Percentiles rank a stretch among this genome's conserved stretches.
Evolutionary conservation across 345 rosid genomes (phyloP).

Genomic region (Dovyalis caffra): DNA sequence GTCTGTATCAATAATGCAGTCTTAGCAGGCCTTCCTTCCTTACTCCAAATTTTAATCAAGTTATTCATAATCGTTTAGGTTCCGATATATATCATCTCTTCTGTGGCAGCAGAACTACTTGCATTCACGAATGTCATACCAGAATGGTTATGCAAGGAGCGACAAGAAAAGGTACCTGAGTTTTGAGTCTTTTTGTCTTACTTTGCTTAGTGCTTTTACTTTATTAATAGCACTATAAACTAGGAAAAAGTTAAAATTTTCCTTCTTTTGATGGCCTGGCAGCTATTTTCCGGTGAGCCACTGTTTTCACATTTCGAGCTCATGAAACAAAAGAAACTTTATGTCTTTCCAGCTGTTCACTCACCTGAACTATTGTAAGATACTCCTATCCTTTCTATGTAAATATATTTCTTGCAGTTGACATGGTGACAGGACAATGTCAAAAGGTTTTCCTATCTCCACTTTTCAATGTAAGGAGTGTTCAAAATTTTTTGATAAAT

Average conservation of each 20-base stretch:
- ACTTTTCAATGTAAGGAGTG: neutral
- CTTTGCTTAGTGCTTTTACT: neutral
- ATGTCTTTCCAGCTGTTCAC: slow-evolving; percentile 66
- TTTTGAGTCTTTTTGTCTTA: slow-evolving; percentile 14
- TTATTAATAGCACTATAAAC: neutral
- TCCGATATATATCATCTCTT: slow-evolving; percentile 74
- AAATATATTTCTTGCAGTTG: neutral
- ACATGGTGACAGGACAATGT: neutral
- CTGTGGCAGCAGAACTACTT: slow-evolving; percentile 73
- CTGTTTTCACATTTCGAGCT: slow-evolving; percentile 62
- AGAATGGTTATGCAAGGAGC: slow-evolving; percentile 78
- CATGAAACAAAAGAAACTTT: slow-evolving; percentile 57
- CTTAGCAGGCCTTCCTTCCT: neutral
- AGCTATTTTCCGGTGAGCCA: slow-evolving; percentile 84
- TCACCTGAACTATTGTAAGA: slow-evolving; percentile 74
- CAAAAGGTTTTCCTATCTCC: neutral
- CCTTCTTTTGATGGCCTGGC: slow-evolving; percentile 33
- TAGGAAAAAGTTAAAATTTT: neutral
- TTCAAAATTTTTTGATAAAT: neutral
- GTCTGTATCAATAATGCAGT: neutral
- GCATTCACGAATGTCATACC: slow-evolving; percentile 69
- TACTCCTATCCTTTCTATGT: slow-evolving; percentile 3
- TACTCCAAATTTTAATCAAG: neutral
- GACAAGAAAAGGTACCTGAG: slow-evolving; percentile 66
- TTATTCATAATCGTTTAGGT: slow-evolving; percentile 42